These are phyloP conservation scores for Penicillium hordei DNA, from an alignment of 2,329 filamentous ascomycete species.

Conservation along the genomic window DNA sequence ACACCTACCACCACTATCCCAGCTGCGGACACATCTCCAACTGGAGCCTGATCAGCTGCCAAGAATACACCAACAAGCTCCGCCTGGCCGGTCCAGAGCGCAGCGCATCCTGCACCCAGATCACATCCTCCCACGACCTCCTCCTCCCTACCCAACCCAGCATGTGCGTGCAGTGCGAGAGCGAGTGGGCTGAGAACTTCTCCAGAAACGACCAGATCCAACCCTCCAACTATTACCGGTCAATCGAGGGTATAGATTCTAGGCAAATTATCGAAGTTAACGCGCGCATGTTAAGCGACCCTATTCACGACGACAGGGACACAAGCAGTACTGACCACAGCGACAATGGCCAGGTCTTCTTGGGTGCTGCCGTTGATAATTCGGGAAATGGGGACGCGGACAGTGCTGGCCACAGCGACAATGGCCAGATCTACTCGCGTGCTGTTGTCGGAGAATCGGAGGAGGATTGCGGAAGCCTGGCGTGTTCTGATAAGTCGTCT, in stretches of 20 bases:
- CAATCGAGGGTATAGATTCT: slow-evolving; percentile 12
- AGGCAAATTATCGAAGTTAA: slow-evolving; percentile 3
- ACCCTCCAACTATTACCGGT: neutral
- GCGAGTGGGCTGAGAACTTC: slow-evolving; percentile 3
- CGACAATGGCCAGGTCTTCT: slow-evolving; percentile 2
- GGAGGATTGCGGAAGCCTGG: neutral
- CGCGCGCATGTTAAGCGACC: slow-evolving; percentile 5
- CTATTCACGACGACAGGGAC: neutral
- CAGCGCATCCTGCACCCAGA: slow-evolving; percentile 5
- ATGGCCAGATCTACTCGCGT: neutral
- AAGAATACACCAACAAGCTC: slow-evolving; percentile 21
- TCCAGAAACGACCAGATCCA: neutral
- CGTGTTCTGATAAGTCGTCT: neutral
- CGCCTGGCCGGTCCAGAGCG: slow-evolving; percentile 3
- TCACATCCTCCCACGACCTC: slow-evolving; percentile 16
- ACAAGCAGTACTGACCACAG: neutral
- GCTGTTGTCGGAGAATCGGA: neutral
- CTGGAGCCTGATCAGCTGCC: slow-evolving; percentile 28
- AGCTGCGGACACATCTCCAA: slow-evolving; percentile 31
- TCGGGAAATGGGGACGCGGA: neutral
- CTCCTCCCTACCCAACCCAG: neutral
- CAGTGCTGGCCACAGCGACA: slow-evolving; percentile 1
- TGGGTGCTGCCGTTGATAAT: neutral
- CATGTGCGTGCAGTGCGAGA: slow-evolving; percentile 18
- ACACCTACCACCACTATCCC: slow-evolving; percentile 30